Evolutionary conservation across 2,329 filamentous ascomycete species (phyloP).

Genomic region (Oidium heveae): DNA sequence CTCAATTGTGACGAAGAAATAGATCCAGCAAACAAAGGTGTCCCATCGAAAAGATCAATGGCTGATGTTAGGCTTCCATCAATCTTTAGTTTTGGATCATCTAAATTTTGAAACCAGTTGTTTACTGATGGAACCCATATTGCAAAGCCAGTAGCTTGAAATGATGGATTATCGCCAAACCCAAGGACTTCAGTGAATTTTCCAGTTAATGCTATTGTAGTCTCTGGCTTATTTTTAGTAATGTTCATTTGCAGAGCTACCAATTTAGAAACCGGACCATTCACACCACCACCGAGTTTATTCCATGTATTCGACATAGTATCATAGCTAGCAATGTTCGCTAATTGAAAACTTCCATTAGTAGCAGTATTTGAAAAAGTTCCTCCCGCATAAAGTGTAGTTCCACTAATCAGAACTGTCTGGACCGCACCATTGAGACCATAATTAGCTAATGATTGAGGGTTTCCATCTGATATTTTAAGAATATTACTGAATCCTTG

Average conservation of each 20-base stretch:
- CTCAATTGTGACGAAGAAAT: conserved; percentile 51
- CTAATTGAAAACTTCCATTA: conserved; percentile 35
- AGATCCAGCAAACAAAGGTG: conserved; percentile 59
- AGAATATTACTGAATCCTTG: conserved; percentile 49
- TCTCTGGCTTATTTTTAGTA: conserved; percentile 39
- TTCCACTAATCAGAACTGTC: conserved; percentile 39
- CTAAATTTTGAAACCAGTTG: conserved; percentile 73
- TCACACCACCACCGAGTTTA: conserved; percentile 61
- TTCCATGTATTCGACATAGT: conserved; percentile 43
- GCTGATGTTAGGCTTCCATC: conserved; percentile 48
- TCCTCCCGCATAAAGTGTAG: conserved; percentile 54
- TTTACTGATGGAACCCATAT: conserved; percentile 69
- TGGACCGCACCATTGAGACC: conserved; percentile 63
- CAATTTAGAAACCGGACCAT: conserved; percentile 50
- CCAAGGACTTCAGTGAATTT: conserved; percentile 48
- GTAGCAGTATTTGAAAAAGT: conserved; percentile 53
- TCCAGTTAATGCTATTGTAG: conserved; percentile 57
- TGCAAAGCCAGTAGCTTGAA: conserved; percentile 50
- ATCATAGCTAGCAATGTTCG: conserved; percentile 55
- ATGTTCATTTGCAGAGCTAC: conserved; percentile 61
- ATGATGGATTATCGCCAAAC: conserved; percentile 35
- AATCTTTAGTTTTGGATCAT: conserved; percentile 36
- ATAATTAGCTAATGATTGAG: conserved; percentile 35
- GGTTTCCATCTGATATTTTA: conserved; percentile 37
- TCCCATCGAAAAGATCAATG: conserved; percentile 32